Evolutionary conservation across 129 eudicot genomes (phyloP), one percentile per base, ranked within the genome.

Genomic region (Mikania micrantha): DNA sequence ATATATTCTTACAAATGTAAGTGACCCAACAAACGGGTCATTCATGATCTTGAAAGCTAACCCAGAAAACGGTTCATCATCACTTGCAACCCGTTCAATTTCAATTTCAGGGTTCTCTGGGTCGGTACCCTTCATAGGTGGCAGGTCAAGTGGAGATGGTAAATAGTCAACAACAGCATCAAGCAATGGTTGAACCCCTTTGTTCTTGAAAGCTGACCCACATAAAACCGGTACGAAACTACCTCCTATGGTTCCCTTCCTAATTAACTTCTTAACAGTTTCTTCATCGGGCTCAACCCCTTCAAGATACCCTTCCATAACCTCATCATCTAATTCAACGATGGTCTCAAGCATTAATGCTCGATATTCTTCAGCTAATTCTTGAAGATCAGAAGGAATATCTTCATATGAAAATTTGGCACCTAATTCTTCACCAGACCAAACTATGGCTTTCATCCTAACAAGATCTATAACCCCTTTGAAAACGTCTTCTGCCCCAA

Each of bases 351-450:
- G 35, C 88, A 93, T 77, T 52, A 69, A 64, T 16, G 93, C 79
- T 4, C 80, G 69, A 61, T 86, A 93, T 41, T 93, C 90, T 60
- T 81, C 80, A 20, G 99, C 85, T 39, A 86, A 53, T 42, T 93
- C 86, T 79, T 61, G 80, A 67, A 93, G 85, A 79, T 93, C 90
- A 3, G 67, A 80, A 0, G 99, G 99, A 72, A 93, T 93, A 36
- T 93, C 99, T 53, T 82, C 86, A 54, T 86, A 93, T 9, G 82
- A 50, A 77, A 93, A 93, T 72, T 84, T 86, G 8, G 99, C 99
- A 47, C 99, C 99, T 50, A 93, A 59, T 81, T 93, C 95, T 64
- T 93, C 99, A 13, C 99, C 96, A 6, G 92, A 83, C 99, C 99
- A 93, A 39, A 93, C 74, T 1, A 86, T 67, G 2, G 99, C 99